Base-by-base conservation (phyloP, 75 land plant species). In the Pinus albicaulis region DNA sequence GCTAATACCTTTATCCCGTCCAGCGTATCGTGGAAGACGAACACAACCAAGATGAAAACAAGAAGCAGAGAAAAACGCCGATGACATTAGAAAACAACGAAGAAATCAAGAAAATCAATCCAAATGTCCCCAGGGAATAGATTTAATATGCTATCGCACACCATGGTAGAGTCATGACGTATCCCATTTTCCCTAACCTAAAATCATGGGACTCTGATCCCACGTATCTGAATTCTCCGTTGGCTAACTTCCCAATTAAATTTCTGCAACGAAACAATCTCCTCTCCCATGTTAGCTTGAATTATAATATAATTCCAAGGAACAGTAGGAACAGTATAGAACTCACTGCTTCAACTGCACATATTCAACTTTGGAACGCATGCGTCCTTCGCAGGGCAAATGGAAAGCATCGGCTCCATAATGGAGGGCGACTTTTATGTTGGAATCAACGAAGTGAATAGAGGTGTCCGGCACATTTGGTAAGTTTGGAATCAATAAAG, bases 1-100 rank as follows among this genome's bases (percentile, higher is more conserved):
- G 62, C 44, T n/a, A 87, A 24, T 8, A 28, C 25, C 61, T 58
- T 70, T 24, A 82, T 12, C 14, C 77, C 87, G 70, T 72, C 72
- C 78, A 87, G 79, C 71, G 57, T 82, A 23, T 90, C 92, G 57
- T 80, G 80, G 74, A 85, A 85, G 55, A 90, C 76, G 3, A 87
- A n/a, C 24, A 90, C 83, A 16, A 84, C 92, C 19, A 81, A 61
- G 3, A 90, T 56, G 3, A 89, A 87, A 22, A 82, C 72, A 0
- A 90, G 5, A 41, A 87, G 89, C 78, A 90, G 26, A 48, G 66
- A 74, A 84, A 62, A 3, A 82, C 81, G 20, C 86, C 76, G 1
- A 90, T 81, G 19, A 82, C 79, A 79, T 79, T 79, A 31, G 92
- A 77, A 59, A 90, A 82, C 16, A 90, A 78, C 8, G 92, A 82